Conservation (phyloP, 139 green algal species). For the Auxenochlorella pyrenoidosa region DNA sequence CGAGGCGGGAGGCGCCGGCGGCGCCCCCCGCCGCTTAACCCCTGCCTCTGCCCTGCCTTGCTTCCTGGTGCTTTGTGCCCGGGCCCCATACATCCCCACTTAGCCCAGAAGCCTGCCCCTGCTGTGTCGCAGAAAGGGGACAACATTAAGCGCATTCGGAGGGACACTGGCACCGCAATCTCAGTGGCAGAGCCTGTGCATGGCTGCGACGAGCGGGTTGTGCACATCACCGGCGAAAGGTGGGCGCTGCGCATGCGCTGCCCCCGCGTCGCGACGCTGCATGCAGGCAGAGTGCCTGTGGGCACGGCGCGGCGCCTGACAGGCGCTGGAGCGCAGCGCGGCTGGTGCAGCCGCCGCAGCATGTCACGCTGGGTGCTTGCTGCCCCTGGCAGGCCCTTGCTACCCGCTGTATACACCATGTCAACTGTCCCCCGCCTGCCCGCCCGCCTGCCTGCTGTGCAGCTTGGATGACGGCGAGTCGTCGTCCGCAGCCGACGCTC, state of each 20-base stretch:
- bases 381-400: too few species aligned
- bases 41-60: neutral
- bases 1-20: neutral
- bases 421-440: neutral
- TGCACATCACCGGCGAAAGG: constrained; percentile 39
- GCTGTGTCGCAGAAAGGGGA: constrained; percentile 38
- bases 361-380: too few species aligned
- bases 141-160: constrained; percentile 35
- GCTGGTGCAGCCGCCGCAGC: too few species aligned
- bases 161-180: constrained; percentile 24
- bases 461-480: neutral
- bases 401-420: too few species aligned
- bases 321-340: too few species aligned
- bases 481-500: constrained; percentile 3
- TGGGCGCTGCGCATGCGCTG: neutral
- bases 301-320: too few species aligned
- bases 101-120: neutral
- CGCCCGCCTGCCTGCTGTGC: neutral
- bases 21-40: neutral
- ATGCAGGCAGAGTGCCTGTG: too few species aligned
- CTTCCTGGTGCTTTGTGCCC: neutral
- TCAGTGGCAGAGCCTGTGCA: constrained; percentile 40
- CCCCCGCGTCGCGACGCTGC: too few species aligned
- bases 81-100: too few species aligned
- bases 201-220: constrained; percentile 48